Percentiles rank a stretch among this genome's conserved stretches.
These are phyloP conservation scores for Blastobotrys muscicola DNA, from an alignment of 805 yeast genomes.

Conservation along the genomic window DNA sequence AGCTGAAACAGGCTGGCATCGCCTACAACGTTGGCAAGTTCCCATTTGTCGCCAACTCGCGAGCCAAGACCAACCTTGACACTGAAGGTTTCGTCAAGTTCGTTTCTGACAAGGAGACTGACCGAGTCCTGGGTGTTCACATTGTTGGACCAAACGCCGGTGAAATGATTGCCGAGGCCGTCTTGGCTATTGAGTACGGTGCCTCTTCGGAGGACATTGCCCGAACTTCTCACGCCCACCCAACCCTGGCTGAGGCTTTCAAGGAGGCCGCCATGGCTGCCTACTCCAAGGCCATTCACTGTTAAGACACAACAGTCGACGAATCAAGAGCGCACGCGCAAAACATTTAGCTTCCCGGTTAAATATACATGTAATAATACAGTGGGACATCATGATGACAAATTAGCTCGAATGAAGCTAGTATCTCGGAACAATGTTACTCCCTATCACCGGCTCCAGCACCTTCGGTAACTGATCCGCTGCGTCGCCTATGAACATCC, in stretches of 20 bases:
- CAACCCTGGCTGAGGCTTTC: conserved; percentile 95
- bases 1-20: conserved; percentile 86
- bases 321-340: no score
- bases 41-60: conserved; percentile 98
- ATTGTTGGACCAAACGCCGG: conserved; percentile 98
- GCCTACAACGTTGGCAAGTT: conserved; percentile 91
- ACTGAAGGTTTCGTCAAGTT: conserved; percentile 97
- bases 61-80: conserved; percentile 97
- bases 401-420: no score
- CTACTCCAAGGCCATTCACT: conserved; percentile 85
- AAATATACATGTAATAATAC: no score
- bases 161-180: conserved; percentile 99
- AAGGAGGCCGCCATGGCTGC: conserved; percentile 96
- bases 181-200: conserved; percentile 96
- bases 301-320: conserved; percentile 32
- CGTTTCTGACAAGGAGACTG: conserved; percentile 93
- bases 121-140: conserved; percentile 92
- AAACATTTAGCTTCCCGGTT: no score
- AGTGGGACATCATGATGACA: no score
- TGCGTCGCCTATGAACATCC: conserved; percentile 80
- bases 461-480: conserved; percentile 60
- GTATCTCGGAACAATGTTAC: background rate
- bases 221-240: conserved; percentile 98
- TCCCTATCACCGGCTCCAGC: conserved; percentile 37
- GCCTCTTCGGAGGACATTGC: conserved; percentile 97